Evolutionary conservation across 495 filamentous ascomycete species (phyloP), one percentile per base, ranked within the genome.

Genomic region (Podospora pseudopauciseta): DNA sequence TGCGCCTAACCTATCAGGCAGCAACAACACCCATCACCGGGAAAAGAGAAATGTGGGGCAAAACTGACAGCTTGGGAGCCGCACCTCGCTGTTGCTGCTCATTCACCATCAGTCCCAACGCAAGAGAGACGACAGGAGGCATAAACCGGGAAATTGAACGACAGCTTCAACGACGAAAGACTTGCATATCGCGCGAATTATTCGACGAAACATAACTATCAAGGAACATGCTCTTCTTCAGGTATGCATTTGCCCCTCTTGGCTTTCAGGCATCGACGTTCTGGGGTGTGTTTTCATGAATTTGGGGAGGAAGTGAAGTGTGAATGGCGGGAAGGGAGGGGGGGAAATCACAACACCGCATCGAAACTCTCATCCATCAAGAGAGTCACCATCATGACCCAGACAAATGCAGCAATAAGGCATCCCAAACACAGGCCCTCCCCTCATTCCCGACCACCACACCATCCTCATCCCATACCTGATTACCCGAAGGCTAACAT

Each of bases 171-270:
- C 39, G 39, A 49, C 34, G 15, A 6, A 49, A 13, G 7, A 11
- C 15, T 49, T 11, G 13, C 9, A 49, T 16, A 49, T 49, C 39
- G 39, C 39, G 39, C 39, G 39, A 11, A 11, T 13, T 49, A 49
- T 16, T 13, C 13, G 15, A 49, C 39, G 9, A 49, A 13, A 49
- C 39, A 3, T 13, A 3, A 49, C 13, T 7, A 49, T 9, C 7
- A 49, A 16, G 39, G 18, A 77, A 68, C 18, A 87, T 88, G 86
- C 79, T 87, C 66, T 88, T 87, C 77, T 88, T 88, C 74, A 87
- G 86, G 86, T 87, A 79, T 13, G 74, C 70, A 6, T 23, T 9
- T 49, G 30, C 19, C 11, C 27, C 15, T 49, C 9, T 16, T 49
- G 7, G 9, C 39, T 13, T 49, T 49, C 39, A 49, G 39, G 13